Evolutionary conservation across 768 basidiomycete species (phyloP), one percentile per base, ranked within the genome.

Genomic region (Tylopilus sp.): DNA sequence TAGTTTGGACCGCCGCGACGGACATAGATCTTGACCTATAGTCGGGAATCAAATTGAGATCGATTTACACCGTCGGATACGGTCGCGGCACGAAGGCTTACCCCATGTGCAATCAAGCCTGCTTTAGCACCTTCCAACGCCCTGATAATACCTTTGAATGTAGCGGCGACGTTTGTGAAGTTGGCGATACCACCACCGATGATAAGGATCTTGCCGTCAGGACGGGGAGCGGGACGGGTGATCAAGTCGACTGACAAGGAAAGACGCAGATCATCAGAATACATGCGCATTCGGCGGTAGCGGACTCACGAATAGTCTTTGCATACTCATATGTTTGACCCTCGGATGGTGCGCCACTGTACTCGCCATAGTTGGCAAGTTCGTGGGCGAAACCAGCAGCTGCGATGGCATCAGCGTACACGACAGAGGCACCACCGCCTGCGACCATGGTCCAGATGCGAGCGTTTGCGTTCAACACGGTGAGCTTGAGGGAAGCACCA

Each of bases 361-460:
- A 98, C 75, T 98, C 97, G 62, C 97, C 97, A 65, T 98, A 98
- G 79, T 98, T 99, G 70, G 95, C 95, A 57, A 99, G 88, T 71
- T 99, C 97, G 67, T 97, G 82, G 18, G 97, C 94, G 66, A 84
- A 98, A 31, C 95, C 95, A 65, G 93, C 91, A 6, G 95, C 95
- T 47, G 86, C 86, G 55, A 89, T 89, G 57, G 88, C 87, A 57
- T 89, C 87, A 7, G 76, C 78, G 64, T 84, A 85, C 38, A 83
- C 81, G 56, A 84, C 81, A 7, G 79, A 81, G 20, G 82, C 81
- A 77, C 92, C 92, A 66, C 97, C 97, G 75, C 95, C 97, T 48
- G 97, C 95, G 50, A 99, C 97, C 95, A 98, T 98, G 60, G 97
- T 98, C 97, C 97, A 99, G 58, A 99, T 84, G 55, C 95, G 88